Evolutionary conservation across 2,329 filamentous ascomycete genomes (phyloP).

Genomic region (Blumeriella jaapii): DNA sequence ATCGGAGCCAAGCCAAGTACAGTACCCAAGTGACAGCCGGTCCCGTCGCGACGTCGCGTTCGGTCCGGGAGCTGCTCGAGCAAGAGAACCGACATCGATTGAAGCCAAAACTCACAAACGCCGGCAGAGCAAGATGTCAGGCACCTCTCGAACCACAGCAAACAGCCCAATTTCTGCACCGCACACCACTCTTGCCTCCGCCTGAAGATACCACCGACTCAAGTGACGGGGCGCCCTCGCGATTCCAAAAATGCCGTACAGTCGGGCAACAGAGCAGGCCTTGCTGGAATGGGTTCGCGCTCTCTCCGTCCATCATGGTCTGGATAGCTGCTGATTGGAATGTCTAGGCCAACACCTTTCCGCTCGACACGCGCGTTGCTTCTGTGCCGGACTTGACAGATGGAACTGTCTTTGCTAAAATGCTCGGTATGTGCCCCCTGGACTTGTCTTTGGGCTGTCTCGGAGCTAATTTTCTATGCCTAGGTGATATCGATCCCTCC

Average conservation of each 20-base stretch:
- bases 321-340: slow-evolving; percentile 11
- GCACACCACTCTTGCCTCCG: slow-evolving; percentile 1
- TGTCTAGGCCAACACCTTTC: slow-evolving; percentile 28
- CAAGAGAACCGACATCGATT: no score
- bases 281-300: slow-evolving; percentile 43
- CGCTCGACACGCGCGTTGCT: slow-evolving; percentile 21
- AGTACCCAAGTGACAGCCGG: no score
- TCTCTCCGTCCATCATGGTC: slow-evolving; percentile 5
- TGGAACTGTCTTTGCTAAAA: slow-evolving; percentile 25
- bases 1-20: no score
- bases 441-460: slow-evolving; percentile 1
- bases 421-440: slow-evolving; percentile 31
- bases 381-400: slow-evolving; percentile 27
- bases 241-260: slow-evolving; percentile 13
- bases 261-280: slow-evolving; percentile 37
- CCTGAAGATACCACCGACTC: slow-evolving; percentile 3
- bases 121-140: slow-evolving; percentile 10
- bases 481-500: slow-evolving; percentile 44
- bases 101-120: slow-evolving; percentile 7
- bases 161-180: slow-evolving; percentile 1
- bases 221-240: not conserved
- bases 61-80: no score
- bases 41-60: no score
- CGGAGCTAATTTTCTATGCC: slow-evolving; percentile 31
- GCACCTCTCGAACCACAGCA: slow-evolving; percentile 8